Percentiles rank a stretch among this genome's conserved stretches.
Conservation (phyloP, 208 protist species). For the Trypanosoma grayi region DNA sequence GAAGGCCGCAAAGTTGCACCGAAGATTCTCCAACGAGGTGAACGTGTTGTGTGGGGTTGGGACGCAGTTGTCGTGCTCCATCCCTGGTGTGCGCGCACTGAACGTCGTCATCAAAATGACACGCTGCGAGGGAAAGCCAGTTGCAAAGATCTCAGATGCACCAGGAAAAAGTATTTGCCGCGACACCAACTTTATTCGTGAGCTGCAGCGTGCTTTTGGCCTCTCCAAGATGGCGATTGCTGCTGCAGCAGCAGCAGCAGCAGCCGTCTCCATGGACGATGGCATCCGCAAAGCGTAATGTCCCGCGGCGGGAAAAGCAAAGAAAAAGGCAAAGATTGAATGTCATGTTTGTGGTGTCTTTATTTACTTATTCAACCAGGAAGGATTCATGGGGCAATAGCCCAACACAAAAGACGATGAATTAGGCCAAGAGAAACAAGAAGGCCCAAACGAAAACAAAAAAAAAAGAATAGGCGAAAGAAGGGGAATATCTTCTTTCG, state of each 20-base stretch:
- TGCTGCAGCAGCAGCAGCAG: neutral
- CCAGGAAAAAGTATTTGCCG: constrained; percentile 77
- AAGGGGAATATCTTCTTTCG: no score
- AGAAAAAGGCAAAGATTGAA: no score
- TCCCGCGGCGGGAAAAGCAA: neutral
- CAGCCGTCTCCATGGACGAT: constrained; percentile 2
- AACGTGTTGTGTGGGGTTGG: constrained; percentile 85
- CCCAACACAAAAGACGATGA: no score
- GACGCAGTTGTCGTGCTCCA: constrained; percentile 84
- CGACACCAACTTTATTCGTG: constrained; percentile 53
- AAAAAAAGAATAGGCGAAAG: no score
- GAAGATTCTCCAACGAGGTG: constrained; percentile 48
- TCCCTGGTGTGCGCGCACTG: constrained; percentile 62
- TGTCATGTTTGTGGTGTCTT: no score
- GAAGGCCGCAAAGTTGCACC: constrained; percentile 54
- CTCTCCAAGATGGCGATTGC: constrained; percentile 30
- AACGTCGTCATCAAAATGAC: constrained; percentile 93
- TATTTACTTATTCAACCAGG: no score
- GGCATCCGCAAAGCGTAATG: neutral
- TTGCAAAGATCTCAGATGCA: constrained; percentile 87
- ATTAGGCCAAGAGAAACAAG: no score
- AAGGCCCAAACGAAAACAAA: no score
- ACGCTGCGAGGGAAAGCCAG: constrained; percentile 77
- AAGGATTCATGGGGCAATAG: no score
- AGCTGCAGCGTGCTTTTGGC: constrained; percentile 63